A percentile compares a stretch with the other conserved stretches of the same genome.
phyloP scores from a whole-genome alignment of 2,329 filamentous ascomycete genomes.

The Teratosphaeria zuluensis region DNA sequence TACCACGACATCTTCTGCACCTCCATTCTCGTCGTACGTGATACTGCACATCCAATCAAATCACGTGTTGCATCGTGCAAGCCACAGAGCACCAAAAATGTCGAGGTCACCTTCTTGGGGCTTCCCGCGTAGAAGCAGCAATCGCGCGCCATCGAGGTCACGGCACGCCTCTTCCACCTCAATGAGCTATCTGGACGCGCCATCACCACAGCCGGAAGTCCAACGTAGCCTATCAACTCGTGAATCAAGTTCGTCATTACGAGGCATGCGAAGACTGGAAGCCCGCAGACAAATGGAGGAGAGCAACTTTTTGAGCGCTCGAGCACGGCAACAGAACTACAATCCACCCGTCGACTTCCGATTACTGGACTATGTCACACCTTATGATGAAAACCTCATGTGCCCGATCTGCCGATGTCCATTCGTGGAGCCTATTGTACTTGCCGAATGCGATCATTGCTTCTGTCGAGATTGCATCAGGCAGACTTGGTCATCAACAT shows the following conservation, averaged over 20 bases:
- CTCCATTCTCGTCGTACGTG: background rate
- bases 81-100: background rate
- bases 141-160: background rate
- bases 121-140: conserved; percentile 1
- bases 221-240: conserved; percentile 4
- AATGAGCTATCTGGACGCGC: background rate
- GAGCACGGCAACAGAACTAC: conserved; percentile 16
- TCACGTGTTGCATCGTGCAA: background rate
- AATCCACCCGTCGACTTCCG: conserved; percentile 43
- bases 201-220: background rate
- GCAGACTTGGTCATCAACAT: conserved; percentile 33
- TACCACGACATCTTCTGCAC: background rate
- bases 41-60: too few relatives aligned
- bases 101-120: background rate
- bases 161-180: conserved; percentile 1
- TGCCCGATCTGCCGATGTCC: conserved; percentile 56
- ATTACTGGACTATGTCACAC: conserved; percentile 47
- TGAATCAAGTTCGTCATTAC: conserved; percentile 5
- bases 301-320: conserved; percentile 18
- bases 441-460: conserved; percentile 52
- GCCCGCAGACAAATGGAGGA: conserved; percentile 24
- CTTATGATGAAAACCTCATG: conserved; percentile 51
- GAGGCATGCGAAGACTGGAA: conserved; percentile 22
- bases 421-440: conserved; percentile 47
- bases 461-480: conserved; percentile 53